phyloP scores from a whole-genome alignment of 108 stramenopile species.

The Pinguiococcus pyrenoidosus region DNA sequence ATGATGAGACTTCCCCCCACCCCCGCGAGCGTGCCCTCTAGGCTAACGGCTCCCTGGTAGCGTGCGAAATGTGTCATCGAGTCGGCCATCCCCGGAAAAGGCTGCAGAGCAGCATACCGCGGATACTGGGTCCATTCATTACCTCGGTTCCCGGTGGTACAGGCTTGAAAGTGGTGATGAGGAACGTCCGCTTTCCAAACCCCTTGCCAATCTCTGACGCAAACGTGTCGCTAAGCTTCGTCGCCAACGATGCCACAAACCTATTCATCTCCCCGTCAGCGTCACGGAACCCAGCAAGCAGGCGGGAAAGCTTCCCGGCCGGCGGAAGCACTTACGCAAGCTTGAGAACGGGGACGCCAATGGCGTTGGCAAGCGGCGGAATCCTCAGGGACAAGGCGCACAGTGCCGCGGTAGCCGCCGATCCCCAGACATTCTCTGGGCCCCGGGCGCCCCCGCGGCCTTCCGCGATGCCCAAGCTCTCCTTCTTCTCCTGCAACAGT shows the following conservation, averaged over 20 bases:
- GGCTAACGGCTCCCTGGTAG: constrained; percentile 66
- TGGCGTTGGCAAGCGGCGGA: too few species aligned
- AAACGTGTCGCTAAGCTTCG: constrained; percentile 86
- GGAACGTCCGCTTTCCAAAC: constrained; percentile 58
- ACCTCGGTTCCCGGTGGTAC: constrained; percentile 80
- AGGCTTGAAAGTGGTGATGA: constrained; percentile 70
- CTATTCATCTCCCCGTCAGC: too few species aligned
- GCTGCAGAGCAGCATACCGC: too few species aligned
- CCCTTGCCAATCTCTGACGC: constrained; percentile 69
- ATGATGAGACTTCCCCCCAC: constrained; percentile 65
- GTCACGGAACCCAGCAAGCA: too few species aligned
- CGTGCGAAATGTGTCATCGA: too few species aligned
- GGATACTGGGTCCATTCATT: too few species aligned
- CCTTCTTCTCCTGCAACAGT: constrained; percentile 74
- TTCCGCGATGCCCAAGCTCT: constrained; percentile 71
- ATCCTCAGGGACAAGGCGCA: too few species aligned
- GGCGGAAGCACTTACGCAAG: too few species aligned
- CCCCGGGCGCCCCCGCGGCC: constrained; percentile 72
- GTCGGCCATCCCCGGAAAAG: too few species aligned
- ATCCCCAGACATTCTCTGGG: constrained; percentile 90
- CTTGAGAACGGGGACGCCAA: too few species aligned
- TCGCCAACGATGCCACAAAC: constrained; percentile 71
- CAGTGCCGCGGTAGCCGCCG: too few species aligned
- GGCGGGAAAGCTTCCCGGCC: too few species aligned
- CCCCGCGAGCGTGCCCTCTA: constrained; percentile 75